Evolutionary conservation across 2,329 filamentous ascomycete genomes (phyloP), one percentile per base, ranked within the genome.

Genomic region (Myriosclerotinia curreyana): DNA sequence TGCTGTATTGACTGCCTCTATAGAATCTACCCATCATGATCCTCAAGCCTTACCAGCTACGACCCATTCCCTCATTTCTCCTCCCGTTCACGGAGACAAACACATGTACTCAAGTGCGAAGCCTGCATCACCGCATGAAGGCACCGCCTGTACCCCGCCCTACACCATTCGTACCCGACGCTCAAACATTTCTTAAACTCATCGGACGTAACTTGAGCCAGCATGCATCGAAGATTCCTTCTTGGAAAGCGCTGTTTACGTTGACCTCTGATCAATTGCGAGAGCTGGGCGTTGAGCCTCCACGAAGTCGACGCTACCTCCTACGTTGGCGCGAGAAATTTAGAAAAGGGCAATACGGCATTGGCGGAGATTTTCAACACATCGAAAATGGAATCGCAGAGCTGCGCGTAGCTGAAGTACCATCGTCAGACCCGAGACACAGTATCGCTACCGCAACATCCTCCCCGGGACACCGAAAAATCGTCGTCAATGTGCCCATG

Each of bases 241-340:
- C 89, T 14, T 98, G 95, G 95, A 89, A 95, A 61, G 85, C 91
- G 7, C 86, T 99, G 53, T 98, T 98, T 82, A 87, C 87, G 53
- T 82, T 95, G 68, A 87, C 86, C 28, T 92, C 91, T 22, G 76
- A 82, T 52, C 87, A 98, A 77, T 82, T 99, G 69, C 86, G 87
- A 69, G 88, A 94, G 71, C 82, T 95, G 22, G 94, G 95, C 64
- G 83, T 98, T 67, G 94, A 98, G 75, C 92, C 92, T 17, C 84
- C 94, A 22, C 88, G 94, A 52, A 85, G 86, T 69, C 85, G 95
- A 67, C 83, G 88, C 64, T 99, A 98, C 74, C 83, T 99, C 20
- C 79, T 98, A 55, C 86, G 88, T 68, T 97, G 94, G 91, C 85
- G 92, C 71, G 87, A 96, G 72, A 88, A 89, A 72, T 98, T 95